phyloP scores from a whole-genome alignment of 495 filamentous ascomycete genomes.

The Aspergillus nanangensis region DNA sequence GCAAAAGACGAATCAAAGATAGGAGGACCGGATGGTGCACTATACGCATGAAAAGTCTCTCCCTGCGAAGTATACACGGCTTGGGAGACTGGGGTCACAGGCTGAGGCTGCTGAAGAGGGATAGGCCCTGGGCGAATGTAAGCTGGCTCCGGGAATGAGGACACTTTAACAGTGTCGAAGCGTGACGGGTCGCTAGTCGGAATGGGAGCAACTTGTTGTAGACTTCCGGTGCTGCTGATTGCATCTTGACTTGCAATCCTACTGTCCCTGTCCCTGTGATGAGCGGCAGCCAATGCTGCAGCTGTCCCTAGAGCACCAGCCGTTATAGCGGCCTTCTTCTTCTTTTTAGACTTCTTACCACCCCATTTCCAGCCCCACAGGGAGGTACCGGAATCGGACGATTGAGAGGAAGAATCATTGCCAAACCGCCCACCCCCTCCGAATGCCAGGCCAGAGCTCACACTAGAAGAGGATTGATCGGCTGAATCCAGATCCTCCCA shows the following conservation, averaged over 20 bases:
- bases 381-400: conserved; percentile 49
- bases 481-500: conserved; percentile 59
- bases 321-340: conserved; percentile 32
- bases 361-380: conserved; percentile 60
- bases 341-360: conserved; percentile 39
- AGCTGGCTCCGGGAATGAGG: conserved; percentile 46
- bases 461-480: conserved; percentile 42
- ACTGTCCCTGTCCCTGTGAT: conserved; percentile 15
- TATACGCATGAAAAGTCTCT: conserved; percentile 30
- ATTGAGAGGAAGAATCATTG: conserved; percentile 36
- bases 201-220: conserved; percentile 51
- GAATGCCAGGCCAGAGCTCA: conserved; percentile 54
- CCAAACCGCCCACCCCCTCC: conserved; percentile 36
- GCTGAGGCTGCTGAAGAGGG: conserved; percentile 55
- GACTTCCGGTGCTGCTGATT: conserved; percentile 28
- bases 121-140: conserved; percentile 44
- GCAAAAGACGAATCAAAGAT: conserved; percentile 24
- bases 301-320: conserved; percentile 30
- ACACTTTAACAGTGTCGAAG: conserved; percentile 49
- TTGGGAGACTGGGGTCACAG: conserved; percentile 51
- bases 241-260: conserved; percentile 14
- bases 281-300: conserved; percentile 25
- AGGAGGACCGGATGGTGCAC: conserved; percentile 27
- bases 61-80: conserved; percentile 47
- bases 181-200: conserved; percentile 57